Evolutionary conservation across 2,329 filamentous ascomycete species (phyloP).

Genomic region (Botrytis porri): DNA sequence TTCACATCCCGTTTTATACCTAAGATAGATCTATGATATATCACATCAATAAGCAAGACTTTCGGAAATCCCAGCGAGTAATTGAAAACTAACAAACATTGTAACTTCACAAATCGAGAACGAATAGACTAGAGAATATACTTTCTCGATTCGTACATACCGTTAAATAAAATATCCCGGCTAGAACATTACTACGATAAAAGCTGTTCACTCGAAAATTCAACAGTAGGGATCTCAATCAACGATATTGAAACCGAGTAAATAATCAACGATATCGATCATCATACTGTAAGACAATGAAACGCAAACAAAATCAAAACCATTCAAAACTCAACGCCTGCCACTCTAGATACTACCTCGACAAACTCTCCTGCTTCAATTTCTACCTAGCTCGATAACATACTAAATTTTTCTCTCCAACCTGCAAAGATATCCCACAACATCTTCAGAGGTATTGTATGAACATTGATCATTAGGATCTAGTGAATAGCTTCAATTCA

Average conservation of each 20-base stretch:
- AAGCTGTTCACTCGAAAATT: neutral
- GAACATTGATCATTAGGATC: too few species aligned
- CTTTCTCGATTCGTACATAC: fast-evolving
- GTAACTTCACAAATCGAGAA: neutral
- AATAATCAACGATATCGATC: neutral
- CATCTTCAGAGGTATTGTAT: neutral
- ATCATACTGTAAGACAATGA: neutral
- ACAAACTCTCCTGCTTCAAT: fast-evolving
- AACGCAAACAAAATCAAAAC: neutral
- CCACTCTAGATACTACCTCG: neutral
- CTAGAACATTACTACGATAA: fast-evolving
- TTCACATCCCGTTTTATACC: neutral
- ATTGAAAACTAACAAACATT: neutral
- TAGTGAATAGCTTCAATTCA: too few species aligned
- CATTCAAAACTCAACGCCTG: neutral
- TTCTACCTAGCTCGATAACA: fast-evolving
- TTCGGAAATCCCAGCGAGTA: neutral
- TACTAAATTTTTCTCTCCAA: neutral
- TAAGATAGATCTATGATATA: fast-evolving
- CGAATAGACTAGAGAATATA: neutral
- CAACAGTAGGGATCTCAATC: neutral
- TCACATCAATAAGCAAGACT: neutral
- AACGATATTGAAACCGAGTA: too few species aligned
- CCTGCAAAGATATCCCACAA: neutral
- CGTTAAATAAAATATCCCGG: neutral